Conservation (phyloP, 306 rosid genomes). For the Hippophae tibetana region DNA sequence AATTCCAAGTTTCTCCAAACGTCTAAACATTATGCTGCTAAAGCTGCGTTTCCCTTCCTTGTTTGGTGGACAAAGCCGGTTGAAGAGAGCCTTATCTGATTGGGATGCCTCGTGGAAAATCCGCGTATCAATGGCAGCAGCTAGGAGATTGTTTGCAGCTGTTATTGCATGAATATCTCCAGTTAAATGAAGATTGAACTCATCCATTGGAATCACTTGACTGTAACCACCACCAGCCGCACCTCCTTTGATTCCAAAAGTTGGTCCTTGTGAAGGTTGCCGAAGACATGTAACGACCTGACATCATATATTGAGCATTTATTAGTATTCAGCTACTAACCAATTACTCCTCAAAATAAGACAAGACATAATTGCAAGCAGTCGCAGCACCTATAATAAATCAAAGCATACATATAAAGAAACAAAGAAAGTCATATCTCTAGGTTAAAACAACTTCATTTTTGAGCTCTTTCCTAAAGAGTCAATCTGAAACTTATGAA, state of each 20-base stretch:
- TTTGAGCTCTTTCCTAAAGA: too few species aligned
- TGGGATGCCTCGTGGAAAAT: conserved; percentile 88
- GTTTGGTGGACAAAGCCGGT: conserved; percentile 82
- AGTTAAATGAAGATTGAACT: conserved; percentile 93
- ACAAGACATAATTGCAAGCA: neutral
- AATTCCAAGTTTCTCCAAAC: conserved; percentile 68
- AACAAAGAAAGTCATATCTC: too few species aligned
- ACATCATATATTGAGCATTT: conserved; percentile 12
- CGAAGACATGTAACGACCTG: conserved; percentile 95
- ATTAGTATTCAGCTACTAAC: neutral
- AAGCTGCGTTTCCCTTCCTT: conserved; percentile 85
- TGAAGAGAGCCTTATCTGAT: conserved; percentile 89
- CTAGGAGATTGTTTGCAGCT: conserved; percentile 94
- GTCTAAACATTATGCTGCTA: conserved; percentile 69
- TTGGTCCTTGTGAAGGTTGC: conserved; percentile 99
- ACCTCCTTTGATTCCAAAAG: conserved; percentile 98
- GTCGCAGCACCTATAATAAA: neutral
- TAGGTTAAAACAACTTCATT: too few species aligned
- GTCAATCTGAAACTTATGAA: too few species aligned
- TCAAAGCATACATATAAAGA: too few species aligned
- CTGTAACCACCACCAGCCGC: conserved; percentile 99
- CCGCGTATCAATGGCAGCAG: conserved; percentile 93
- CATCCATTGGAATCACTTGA: conserved; percentile 99
- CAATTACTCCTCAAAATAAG: neutral
- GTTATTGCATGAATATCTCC: conserved; percentile 99